phyloP scores from a whole-genome alignment of 2,329 filamentous ascomycete genomes.

The Truncatella angustata region DNA sequence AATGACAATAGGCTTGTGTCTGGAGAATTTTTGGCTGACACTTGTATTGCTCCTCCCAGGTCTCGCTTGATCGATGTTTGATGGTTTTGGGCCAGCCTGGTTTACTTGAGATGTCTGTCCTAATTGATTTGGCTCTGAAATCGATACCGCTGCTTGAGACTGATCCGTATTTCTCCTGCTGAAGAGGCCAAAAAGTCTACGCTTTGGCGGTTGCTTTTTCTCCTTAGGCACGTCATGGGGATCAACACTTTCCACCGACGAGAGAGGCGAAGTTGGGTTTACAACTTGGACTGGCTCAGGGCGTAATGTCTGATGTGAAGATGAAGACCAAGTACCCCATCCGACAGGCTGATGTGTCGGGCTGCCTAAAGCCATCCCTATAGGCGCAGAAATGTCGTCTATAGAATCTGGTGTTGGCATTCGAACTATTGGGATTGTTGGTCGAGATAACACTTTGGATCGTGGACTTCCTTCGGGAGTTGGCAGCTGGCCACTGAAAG shows the following conservation, averaged over 20 bases:
- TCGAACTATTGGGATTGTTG: conserved; percentile 30
- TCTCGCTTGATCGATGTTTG: conserved; percentile 17
- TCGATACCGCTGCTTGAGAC: conserved; percentile 10
- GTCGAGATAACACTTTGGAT: conserved; percentile 24
- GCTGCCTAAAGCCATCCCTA: conserved; percentile 74
- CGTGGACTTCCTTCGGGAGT: conserved; percentile 42
- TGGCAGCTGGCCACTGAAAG: conserved; percentile 39
- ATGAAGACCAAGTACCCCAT: conserved; percentile 17
- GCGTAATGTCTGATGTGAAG: conserved; percentile 12
- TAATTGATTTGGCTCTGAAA: conserved; percentile 19
- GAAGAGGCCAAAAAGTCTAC: conserved; percentile 59
- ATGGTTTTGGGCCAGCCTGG: conserved; percentile 15
- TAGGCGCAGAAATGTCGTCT: conserved; percentile 43
- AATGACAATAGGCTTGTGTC: conserved; percentile 42
- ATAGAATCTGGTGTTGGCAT: conserved; percentile 43
- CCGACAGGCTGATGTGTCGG: conserved; percentile 47
- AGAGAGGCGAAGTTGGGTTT: conserved; percentile 18
- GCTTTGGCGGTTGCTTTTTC: conserved; percentile 53
- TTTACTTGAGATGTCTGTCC: conserved; percentile 16
- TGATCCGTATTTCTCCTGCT: conserved; percentile 39
- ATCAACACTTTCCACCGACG: conserved; percentile 18
- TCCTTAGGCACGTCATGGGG: conserved; percentile 25
- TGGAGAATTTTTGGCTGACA: conserved; percentile 29
- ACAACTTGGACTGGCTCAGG: conserved; percentile 14
- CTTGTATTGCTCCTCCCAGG: conserved; percentile 37